Evolutionary conservation across 148 eudicot genomes (phyloP).

Genomic region (Fallopia convolvulus): DNA sequence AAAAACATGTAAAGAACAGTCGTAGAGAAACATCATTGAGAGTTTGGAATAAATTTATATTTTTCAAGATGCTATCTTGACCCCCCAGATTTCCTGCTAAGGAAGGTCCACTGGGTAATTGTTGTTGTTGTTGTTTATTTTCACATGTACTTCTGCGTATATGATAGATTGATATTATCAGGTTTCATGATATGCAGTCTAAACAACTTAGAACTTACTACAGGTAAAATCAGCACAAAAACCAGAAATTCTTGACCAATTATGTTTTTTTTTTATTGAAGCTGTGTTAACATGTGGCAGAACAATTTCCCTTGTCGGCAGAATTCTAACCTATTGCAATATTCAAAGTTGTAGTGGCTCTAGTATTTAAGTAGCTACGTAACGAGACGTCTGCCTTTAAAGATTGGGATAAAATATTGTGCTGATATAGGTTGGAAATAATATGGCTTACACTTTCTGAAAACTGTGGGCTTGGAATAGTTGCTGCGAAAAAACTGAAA

Average conservation of each 20-base stretch:
- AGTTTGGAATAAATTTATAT: background rate
- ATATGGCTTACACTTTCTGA: slow-evolving; percentile 85
- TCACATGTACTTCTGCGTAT: background rate
- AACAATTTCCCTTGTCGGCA: background rate
- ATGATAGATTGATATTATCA: background rate
- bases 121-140: no score
- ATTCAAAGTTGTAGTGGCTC: background rate
- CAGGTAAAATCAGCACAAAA: background rate
- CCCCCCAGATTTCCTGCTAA: no score
- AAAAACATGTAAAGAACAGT: background rate
- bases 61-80: background rate
- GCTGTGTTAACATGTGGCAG: background rate
- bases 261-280: background rate
- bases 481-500: slow-evolving; percentile 66
- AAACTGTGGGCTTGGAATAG: slow-evolving; percentile 91
- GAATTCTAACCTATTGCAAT: background rate
- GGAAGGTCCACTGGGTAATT: no score
- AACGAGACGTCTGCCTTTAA: background rate
- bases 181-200: background rate
- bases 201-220: background rate
- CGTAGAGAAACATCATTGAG: background rate
- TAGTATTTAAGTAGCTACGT: background rate
- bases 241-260: background rate
- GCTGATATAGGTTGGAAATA: background rate
- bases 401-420: background rate